Percentiles rank a stretch among this genome's conserved stretches.
phyloP scores from a whole-genome alignment of 805 yeast genomes.

The Scheffersomyces coipomensis region DNA sequence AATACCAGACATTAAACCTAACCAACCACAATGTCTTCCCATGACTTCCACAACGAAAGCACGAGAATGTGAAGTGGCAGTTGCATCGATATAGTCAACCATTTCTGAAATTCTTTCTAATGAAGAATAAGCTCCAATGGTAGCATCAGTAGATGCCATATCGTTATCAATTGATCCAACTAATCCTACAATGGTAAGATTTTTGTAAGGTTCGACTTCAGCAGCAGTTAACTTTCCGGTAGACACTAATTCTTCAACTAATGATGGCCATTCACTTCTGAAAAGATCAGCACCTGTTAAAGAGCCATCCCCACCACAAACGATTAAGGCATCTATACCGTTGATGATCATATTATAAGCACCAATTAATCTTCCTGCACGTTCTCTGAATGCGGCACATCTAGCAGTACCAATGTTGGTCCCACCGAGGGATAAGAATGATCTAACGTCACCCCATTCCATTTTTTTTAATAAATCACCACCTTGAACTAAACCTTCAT shows the following conservation, averaged over 20 bases:
- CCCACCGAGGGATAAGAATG: slow-evolving; percentile 71
- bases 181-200: slow-evolving; percentile 68
- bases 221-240: slow-evolving; percentile 44
- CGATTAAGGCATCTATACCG: slow-evolving; percentile 76
- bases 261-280: slow-evolving; percentile 74
- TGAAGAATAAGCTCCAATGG: slow-evolving; percentile 80
- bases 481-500: slow-evolving; percentile 69
- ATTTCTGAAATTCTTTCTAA: slow-evolving; percentile 71
- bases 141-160: slow-evolving; percentile 81
- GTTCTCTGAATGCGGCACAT: slow-evolving; percentile 63
- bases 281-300: slow-evolving; percentile 80
- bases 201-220: slow-evolving; percentile 47
- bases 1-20: slow-evolving; percentile 77
- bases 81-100: slow-evolving; percentile 80
- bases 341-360: slow-evolving; percentile 64
- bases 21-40: slow-evolving; percentile 93
- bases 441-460: slow-evolving; percentile 73
- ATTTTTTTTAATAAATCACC: slow-evolving; percentile 59
- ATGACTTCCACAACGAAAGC: slow-evolving; percentile 84
- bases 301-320: slow-evolving; percentile 84
- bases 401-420: slow-evolving; percentile 80
- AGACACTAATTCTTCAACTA: slow-evolving; percentile 54
- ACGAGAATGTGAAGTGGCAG: slow-evolving; percentile 79
- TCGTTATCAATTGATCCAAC: slow-evolving; percentile 86
- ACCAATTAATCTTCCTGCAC: slow-evolving; percentile 62